Evolutionary conservation across 1,284 basidiomycete species (phyloP).

Genomic region (Calocybe gambosa): DNA sequence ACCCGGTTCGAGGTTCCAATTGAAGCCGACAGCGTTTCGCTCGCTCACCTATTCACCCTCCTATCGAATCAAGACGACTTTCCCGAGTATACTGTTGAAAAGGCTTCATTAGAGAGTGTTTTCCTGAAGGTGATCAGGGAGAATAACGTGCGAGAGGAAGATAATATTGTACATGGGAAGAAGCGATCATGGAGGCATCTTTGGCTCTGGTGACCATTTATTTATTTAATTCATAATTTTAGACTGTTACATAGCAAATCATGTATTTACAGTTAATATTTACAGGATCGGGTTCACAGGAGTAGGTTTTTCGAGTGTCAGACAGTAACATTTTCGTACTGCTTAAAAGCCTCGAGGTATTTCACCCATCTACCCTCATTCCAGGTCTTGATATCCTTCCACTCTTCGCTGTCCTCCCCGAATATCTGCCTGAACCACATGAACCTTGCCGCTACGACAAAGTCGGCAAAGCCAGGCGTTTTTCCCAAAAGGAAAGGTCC

Average conservation of each 20-base stretch:
- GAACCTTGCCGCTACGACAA: conserved; percentile 27
- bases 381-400: conserved; percentile 29
- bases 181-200: conserved; percentile 20
- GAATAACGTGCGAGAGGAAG: conserved; percentile 56
- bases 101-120: conserved; percentile 62
- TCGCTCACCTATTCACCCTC: conserved; percentile 53
- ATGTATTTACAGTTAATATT: too few relatives aligned
- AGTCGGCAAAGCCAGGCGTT: conserved; percentile 29
- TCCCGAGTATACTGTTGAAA: conserved; percentile 64
- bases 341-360: conserved; percentile 27
- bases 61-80: conserved; percentile 48
- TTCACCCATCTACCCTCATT: conserved; percentile 33
- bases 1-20: conserved; percentile 76
- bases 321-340: conserved; percentile 19
- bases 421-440: conserved; percentile 26
- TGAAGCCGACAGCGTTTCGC: conserved; percentile 31
- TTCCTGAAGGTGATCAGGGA: conserved; percentile 70
- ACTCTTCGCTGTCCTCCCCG: conserved; percentile 31
- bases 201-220: conserved; percentile 2
- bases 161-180: conserved; percentile 22
- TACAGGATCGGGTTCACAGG: too few relatives aligned
- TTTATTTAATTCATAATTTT: background rate
- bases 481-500: conserved; percentile 26
- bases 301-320: too few relatives aligned
- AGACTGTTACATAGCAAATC: background rate